Evolutionary conservation across 129 eudicot genomes (phyloP), one percentile per base, ranked within the genome.

Genomic region (Logfia minima): DNA sequence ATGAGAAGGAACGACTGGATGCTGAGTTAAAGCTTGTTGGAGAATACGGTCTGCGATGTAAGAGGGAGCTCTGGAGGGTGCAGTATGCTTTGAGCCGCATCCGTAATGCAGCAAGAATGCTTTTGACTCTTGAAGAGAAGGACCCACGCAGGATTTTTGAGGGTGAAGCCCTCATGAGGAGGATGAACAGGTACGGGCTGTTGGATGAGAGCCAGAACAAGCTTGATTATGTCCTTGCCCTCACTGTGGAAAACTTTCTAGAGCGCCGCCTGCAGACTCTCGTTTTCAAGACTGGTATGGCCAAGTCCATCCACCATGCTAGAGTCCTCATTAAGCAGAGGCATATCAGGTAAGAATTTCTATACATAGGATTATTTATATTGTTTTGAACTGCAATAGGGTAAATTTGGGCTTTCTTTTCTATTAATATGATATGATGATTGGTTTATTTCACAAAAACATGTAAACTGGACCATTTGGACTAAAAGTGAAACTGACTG

Each of bases 61-160:
- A 90, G 63, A 85, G 96, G 66, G 96, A 90, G 86, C 90, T 90
- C n/a, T 90, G 88, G 96, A 87, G 92, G 89, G 96, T 90, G 63
- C 92, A 90, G 71, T 87, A 90, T 76, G 96, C 87, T 18, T 73
- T 87, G 31, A 90, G 96, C 82, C 92, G 92, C 5, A 90, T 90
- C 17, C 85, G 92, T 59, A 87, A 90, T 73, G 89, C 86, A 0
- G 96, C 96, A 2, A 85, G 96, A 81, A 85, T 79, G 77, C 92
- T 90, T 70, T 68, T 90, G 83, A 90, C 96, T n/a, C 96, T 90
- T 29, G 95, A 89, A 43, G 96, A 90, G 86, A 90, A 90, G 83
- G 92, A 90, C 52, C 88, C 90, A 21, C 90, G 96, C 5, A 82
- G 92, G 45, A 87, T 90, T 56, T 90, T 90, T 61, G 96, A 90